Evolutionary conservation across 495 filamentous ascomycete genomes (phyloP).

Genomic region (Podospora australis): DNA sequence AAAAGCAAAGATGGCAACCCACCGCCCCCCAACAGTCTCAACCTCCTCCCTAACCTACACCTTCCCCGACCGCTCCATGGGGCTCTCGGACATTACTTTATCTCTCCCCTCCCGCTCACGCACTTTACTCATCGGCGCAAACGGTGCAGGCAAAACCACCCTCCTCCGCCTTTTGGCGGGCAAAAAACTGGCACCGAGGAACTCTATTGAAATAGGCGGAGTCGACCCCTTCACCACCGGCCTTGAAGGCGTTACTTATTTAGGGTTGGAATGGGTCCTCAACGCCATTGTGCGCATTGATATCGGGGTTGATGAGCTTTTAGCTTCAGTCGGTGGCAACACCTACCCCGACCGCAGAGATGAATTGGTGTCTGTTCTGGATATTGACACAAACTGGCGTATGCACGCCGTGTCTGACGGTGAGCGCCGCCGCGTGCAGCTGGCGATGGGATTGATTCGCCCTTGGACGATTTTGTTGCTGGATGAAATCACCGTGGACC

Average conservation of each 20-base stretch:
- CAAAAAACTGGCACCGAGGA: constrained; percentile 77
- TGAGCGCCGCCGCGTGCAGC: constrained; percentile 83
- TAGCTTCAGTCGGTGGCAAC: constrained; percentile 80
- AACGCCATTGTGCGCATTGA: constrained; percentile 94
- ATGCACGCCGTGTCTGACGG: constrained; percentile 94
- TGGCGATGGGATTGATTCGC: constrained; percentile 92
- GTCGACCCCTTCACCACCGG: constrained; percentile 85
- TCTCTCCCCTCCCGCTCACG: constrained; percentile 74
- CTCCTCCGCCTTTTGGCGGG: constrained; percentile 81
- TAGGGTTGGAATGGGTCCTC: constrained; percentile 97
- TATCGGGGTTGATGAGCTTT: constrained; percentile 80
- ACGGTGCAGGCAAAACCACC: constrained; percentile 96
- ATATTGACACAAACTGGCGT: constrained; percentile 86
- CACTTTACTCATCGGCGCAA: constrained; percentile 91
- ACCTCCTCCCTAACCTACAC: constrained; percentile 67
- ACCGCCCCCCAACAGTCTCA: no score
- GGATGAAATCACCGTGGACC: constrained; percentile 95
- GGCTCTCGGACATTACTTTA: constrained; percentile 64
- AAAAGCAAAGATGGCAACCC: no score
- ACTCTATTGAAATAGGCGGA: constrained; percentile 66
- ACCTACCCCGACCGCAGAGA: constrained; percentile 73
- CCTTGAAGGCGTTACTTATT: constrained; percentile 90
- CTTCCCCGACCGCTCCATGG: constrained; percentile 73
- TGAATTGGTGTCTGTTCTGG: constrained; percentile 78
- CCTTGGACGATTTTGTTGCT: constrained; percentile 88